phyloP scores from a whole-genome alignment of 768 basidiomycete genomes.

The Boletus sp. region DNA sequence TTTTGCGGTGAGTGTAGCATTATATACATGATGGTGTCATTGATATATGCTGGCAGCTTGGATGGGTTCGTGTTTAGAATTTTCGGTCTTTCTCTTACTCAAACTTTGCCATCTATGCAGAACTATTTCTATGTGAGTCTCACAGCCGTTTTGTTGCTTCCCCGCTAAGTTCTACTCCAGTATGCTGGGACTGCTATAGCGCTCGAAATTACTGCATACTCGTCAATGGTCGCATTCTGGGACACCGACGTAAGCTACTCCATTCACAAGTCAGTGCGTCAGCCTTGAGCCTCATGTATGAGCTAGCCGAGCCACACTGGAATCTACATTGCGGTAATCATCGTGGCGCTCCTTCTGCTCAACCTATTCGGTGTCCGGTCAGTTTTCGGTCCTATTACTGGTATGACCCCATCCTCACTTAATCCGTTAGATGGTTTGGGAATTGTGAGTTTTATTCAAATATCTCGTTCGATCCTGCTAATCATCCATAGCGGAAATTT shows the following conservation, averaged over 20 bases:
- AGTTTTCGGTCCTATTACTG: constrained; percentile 34
- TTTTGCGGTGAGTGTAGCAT: constrained; percentile 25
- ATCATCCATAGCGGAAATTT: constrained; percentile 21
- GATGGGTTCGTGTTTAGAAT: constrained; percentile 20
- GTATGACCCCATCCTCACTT: constrained; percentile 36
- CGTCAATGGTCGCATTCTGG: constrained; percentile 54
- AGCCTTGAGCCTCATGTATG: constrained; percentile 9
- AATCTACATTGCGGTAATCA: constrained; percentile 41
- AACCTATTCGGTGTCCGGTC: constrained; percentile 48
- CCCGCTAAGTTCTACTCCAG: constrained; percentile 1
- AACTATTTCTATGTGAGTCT: constrained; percentile 35
- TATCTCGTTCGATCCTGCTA: neutral
- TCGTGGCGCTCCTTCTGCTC: constrained; percentile 39
- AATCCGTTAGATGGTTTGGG: constrained; percentile 20
- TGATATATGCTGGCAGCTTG: constrained; percentile 11
- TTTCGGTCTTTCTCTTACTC: neutral
- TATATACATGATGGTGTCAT: neutral
- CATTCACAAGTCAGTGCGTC: neutral
- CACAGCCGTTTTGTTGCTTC: neutral
- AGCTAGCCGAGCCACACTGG: constrained; percentile 36
- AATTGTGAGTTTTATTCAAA: constrained; percentile 14
- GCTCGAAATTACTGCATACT: constrained; percentile 50
- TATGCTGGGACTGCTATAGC: constrained; percentile 41
- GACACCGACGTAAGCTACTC: constrained; percentile 26
- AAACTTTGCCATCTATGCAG: constrained; percentile 9